phyloP scores from a whole-genome alignment of 495 filamentous ascomycete species.

The Aspergillus carlsbadensis region DNA sequence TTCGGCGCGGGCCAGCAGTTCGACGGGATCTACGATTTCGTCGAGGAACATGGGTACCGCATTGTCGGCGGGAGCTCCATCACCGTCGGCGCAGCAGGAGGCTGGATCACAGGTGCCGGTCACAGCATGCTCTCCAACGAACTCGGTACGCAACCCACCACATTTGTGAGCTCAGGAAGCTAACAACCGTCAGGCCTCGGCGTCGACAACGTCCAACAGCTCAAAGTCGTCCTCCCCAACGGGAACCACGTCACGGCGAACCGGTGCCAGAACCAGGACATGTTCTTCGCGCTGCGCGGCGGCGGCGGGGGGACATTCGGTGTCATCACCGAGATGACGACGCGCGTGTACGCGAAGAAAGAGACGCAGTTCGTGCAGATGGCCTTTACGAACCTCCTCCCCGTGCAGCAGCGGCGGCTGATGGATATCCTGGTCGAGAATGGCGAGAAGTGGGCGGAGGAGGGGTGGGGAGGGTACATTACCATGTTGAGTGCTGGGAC shows the following conservation, averaged over 20 bases:
- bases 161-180: not conserved
- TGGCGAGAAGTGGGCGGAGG: slow-evolving; percentile 33
- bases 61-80: slow-evolving; percentile 21
- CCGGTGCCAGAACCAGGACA: slow-evolving; percentile 46
- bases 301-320: slow-evolving; percentile 52
- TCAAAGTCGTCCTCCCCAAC: slow-evolving; percentile 46
- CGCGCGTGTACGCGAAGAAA: slow-evolving; percentile 26
- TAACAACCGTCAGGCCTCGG: slow-evolving; percentile 20
- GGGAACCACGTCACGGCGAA: slow-evolving; percentile 46
- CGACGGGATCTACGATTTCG: slow-evolving; percentile 26
- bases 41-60: slow-evolving; percentile 18
- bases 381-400: slow-evolving; percentile 29
- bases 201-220: slow-evolving; percentile 30
- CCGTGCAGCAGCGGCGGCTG: slow-evolving; percentile 15
- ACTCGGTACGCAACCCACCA: slow-evolving; percentile 11
- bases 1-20: slow-evolving; percentile 27
- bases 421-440: slow-evolving; percentile 32
- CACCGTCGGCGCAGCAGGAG: slow-evolving; percentile 40
- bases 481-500: slow-evolving; percentile 4
- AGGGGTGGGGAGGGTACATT: slow-evolving; percentile 44
- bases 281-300: slow-evolving; percentile 57
- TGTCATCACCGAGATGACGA: slow-evolving; percentile 36
- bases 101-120: slow-evolving; percentile 42
- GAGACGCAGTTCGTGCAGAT: slow-evolving; percentile 27
- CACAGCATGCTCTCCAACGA: slow-evolving; percentile 34